Conservation (phyloP, 2,329 filamentous ascomycete species). For the Leptosphaerulina australis region DNA sequence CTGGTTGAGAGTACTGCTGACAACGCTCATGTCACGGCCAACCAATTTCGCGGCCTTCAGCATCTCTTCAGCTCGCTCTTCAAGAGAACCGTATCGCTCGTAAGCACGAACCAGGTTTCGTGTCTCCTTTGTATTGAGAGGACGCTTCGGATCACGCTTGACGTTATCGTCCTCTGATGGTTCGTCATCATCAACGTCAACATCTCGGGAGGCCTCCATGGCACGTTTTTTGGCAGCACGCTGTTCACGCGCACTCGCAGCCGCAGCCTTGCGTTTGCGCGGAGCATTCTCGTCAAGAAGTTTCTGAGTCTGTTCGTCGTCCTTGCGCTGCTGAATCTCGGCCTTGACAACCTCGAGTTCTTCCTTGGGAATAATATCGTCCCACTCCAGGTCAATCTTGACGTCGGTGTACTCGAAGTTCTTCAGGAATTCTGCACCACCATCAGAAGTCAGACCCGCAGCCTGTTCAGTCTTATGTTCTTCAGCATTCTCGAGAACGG, state of each 20-base stretch:
- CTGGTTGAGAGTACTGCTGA: constrained; percentile 76
- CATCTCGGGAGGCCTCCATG: constrained; percentile 66
- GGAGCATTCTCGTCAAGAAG: constrained; percentile 86
- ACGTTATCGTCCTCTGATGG: constrained; percentile 55
- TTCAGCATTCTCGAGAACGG: constrained; percentile 94
- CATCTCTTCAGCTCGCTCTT: constrained; percentile 86
- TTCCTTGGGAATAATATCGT: constrained; percentile 96
- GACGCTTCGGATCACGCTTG: constrained; percentile 79
- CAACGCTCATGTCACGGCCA: constrained; percentile 80
- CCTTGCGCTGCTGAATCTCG: constrained; percentile 82
- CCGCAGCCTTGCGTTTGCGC: constrained; percentile 69
- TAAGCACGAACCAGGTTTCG: constrained; percentile 90
- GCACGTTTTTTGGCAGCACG: constrained; percentile 73
- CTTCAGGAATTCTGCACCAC: constrained; percentile 93
- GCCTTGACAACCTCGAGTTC: constrained; percentile 87
- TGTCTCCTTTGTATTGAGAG: constrained; percentile 89
- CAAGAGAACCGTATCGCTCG: constrained; percentile 87
- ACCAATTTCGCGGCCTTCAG: constrained; percentile 83
- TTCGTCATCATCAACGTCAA: constrained; percentile 65
- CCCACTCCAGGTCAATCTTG: constrained; percentile 96
- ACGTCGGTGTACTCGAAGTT: constrained; percentile 94
- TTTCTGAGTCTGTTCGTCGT: constrained; percentile 81
- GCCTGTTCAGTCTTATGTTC: constrained; percentile 95
- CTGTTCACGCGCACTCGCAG: constrained; percentile 67
- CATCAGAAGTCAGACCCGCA: constrained; percentile 91